Evolutionary conservation across 306 rosid genomes (phyloP).

Genomic region (Fagus crenata): DNA sequence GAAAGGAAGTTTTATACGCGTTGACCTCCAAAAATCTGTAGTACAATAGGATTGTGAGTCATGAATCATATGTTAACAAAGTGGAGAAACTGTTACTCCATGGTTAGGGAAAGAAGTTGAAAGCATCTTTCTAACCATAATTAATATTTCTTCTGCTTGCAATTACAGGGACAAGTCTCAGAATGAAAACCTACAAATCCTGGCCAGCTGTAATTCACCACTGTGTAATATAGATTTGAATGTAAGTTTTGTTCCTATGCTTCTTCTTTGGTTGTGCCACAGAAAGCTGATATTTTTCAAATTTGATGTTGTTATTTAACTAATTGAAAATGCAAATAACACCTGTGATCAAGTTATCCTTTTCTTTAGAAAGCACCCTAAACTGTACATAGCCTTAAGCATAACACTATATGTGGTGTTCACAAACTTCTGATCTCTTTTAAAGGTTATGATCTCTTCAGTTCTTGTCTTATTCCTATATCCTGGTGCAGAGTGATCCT

Average conservation of each 20-base stretch:
- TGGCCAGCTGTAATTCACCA: conserved; percentile 77
- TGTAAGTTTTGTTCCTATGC: conserved; percentile 54
- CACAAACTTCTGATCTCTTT: neutral
- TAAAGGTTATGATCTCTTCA: neutral
- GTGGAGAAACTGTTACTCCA: conserved; percentile 16
- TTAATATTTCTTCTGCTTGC: conserved; percentile 30
- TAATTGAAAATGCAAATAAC: neutral
- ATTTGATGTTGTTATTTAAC: neutral
- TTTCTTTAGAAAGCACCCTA: neutral
- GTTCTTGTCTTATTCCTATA: conserved; percentile 19
- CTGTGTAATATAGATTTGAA: conserved; percentile 62
- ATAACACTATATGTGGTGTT: neutral
- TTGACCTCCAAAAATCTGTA: conserved; percentile 10
- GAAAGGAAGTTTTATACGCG: neutral
- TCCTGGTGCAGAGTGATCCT: neutral
- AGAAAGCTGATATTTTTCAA: conserved; percentile 10
- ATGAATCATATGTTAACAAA: neutral
- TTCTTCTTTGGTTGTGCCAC: conserved; percentile 9
- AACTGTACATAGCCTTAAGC: neutral
- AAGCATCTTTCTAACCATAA: conserved; percentile 3
- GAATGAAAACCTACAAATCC: conserved; percentile 63
- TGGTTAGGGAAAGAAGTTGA: conserved; percentile 14
- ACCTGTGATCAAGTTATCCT: conserved; percentile 5
- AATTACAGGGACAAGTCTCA: conserved; percentile 77
- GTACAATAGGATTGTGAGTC: neutral